Conservation (phyloP, 2,329 filamentous ascomycete species). For the Xylariaceae sp. region DNA sequence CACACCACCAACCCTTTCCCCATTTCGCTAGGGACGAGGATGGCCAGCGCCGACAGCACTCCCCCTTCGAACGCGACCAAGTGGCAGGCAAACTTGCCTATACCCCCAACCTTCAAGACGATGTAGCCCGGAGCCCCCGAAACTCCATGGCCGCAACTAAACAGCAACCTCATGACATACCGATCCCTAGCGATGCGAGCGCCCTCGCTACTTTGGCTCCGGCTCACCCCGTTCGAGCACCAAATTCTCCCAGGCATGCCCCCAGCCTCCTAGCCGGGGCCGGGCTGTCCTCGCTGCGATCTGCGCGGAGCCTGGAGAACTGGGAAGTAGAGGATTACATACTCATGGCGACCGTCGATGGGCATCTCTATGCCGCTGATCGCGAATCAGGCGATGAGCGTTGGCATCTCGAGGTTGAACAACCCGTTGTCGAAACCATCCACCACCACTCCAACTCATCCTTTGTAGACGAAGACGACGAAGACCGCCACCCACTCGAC, state of each 20-base stretch:
- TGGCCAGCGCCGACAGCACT: conserved; percentile 20
- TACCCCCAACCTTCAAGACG: conserved; percentile 19
- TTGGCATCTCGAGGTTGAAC: conserved; percentile 81
- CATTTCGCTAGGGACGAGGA: conserved; percentile 23
- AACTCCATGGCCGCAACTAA: conserved; percentile 21
- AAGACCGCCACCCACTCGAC: conserved; percentile 64
- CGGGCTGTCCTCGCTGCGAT: conserved; percentile 75
- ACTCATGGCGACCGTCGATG: conserved; percentile 99
- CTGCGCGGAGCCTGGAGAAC: conserved; percentile 96
- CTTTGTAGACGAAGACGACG: conserved; percentile 41
- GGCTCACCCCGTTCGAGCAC: conserved; percentile 93
- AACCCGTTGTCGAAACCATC: conserved; percentile 85
- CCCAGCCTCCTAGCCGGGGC: conserved; percentile 53
- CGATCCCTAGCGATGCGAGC: conserved; percentile 69
- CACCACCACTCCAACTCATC: conserved; percentile 72
- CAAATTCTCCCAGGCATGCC: conserved; percentile 64
- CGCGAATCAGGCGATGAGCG: conserved; percentile 77
- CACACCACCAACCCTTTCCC: conserved; percentile 23
- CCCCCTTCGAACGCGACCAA: conserved; percentile 19
- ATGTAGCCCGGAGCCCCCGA: conserved; percentile 15
- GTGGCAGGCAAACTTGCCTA: conserved; percentile 23
- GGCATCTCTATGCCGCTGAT: conserved; percentile 88
- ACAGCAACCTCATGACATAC: conserved; percentile 16
- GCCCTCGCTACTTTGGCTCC: conserved; percentile 97
- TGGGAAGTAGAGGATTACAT: conserved; percentile 99